phyloP scores from a whole-genome alignment of 2,329 filamentous ascomycete species.

The Ophiobolus disseminans region DNA sequence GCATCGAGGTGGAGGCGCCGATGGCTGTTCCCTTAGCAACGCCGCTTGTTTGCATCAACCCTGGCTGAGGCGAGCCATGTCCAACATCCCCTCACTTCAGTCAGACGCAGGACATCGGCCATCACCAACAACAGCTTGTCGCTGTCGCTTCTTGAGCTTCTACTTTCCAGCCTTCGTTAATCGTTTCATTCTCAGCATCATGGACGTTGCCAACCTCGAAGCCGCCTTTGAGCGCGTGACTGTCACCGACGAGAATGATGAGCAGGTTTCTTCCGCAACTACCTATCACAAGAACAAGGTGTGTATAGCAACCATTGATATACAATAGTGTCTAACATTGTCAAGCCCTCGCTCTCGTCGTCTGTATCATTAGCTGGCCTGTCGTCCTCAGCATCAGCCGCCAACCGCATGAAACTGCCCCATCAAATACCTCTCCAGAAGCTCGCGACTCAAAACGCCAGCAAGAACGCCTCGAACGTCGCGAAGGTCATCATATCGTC shows the following conservation, averaged over 20 bases:
- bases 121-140: constrained; percentile 13
- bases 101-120: constrained; percentile 16
- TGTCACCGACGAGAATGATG: constrained; percentile 84
- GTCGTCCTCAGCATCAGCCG: constrained; percentile 50
- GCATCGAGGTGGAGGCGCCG: constrained; percentile 9
- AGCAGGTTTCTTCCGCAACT: constrained; percentile 61
- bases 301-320: constrained; percentile 23
- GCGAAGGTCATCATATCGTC: constrained; percentile 70
- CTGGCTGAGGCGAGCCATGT: constrained; percentile 7
- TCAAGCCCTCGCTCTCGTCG: constrained; percentile 56
- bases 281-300: constrained; percentile 82
- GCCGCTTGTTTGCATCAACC: constrained; percentile 23
- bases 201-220: constrained; percentile 82
- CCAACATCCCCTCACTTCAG: background rate
- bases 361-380: constrained; percentile 58
- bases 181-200: constrained; percentile 31
- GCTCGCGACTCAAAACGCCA: constrained; percentile 78
- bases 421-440: constrained; percentile 83
- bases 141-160: constrained; percentile 1
- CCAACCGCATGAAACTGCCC: constrained; percentile 71
- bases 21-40: constrained; percentile 20
- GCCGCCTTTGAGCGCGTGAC: constrained; percentile 88
- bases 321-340: constrained; percentile 23
- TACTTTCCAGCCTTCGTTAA: constrained; percentile 3
- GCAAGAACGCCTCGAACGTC: constrained; percentile 53